Conservation (phyloP, 2,329 filamentous ascomycete species). For the Trichoderma cornu-damae region DNA sequence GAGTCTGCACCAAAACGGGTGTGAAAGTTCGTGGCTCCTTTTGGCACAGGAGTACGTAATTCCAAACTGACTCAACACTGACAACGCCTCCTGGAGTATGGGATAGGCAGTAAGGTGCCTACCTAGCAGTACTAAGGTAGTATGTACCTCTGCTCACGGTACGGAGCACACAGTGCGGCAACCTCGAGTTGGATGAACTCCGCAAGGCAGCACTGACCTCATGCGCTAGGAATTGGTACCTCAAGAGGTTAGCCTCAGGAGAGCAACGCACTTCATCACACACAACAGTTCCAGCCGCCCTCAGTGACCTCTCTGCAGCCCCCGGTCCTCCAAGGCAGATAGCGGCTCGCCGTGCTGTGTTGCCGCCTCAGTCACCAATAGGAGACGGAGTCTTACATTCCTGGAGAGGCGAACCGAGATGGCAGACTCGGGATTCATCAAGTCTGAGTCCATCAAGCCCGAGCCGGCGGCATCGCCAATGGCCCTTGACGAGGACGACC, state of each 20-base stretch:
- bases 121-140: not conserved
- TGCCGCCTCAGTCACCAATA: not conserved
- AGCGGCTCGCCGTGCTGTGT: not conserved
- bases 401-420: slow-evolving; percentile 23
- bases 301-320: not conserved
- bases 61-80: too few relatives aligned
- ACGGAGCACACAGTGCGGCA: slow-evolving; percentile 3
- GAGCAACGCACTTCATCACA: not conserved
- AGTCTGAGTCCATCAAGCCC: slow-evolving; percentile 30
- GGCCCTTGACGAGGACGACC: slow-evolving; percentile 57
- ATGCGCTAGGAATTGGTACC: not conserved
- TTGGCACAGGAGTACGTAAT: slow-evolving; percentile 1
- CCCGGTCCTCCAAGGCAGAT: not conserved
- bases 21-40: too few relatives aligned
- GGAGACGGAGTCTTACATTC: not conserved
- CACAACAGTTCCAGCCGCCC: not conserved
- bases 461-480: slow-evolving; percentile 44
- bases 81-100: too few relatives aligned
- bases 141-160: not conserved
- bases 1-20: not conserved
- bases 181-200: not conserved
- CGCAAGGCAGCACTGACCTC: not conserved
- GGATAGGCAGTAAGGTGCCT: too few relatives aligned
- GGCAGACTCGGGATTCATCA: slow-evolving; percentile 38
- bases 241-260: slow-evolving; percentile 3